Base-by-base conservation (phyloP, 2,329 filamentous ascomycete genomes). In the Magnaporthales sp. region DNA sequence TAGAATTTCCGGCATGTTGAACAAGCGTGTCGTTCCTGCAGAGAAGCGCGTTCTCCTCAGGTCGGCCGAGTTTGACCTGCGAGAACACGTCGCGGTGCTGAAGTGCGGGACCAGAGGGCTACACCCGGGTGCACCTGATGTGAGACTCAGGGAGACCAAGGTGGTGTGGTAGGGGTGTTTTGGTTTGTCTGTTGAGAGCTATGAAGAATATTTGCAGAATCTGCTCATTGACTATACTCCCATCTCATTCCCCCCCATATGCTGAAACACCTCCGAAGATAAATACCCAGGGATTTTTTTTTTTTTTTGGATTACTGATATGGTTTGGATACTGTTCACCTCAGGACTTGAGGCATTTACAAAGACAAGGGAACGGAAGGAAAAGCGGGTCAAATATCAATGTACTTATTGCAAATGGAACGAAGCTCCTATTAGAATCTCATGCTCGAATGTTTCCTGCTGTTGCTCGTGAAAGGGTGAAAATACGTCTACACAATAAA, bases 31-130 rank as follows among this genome's bases (percentile, higher is more conserved):
- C 6, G 79, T 87, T 6, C 83, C 85, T 0, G 83, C 84, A 67
- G 79, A 83, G 67, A 84, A 78, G 71, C 81, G 85, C 10, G 78
- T 87, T 67, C 86, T 86, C 79, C 79, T 87, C 62, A 79, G 81
- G 67, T 76, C 82, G 0, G 83, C 85, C 24, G 81, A 86, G 69
- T 87, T 87, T 70, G 81, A 87, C 70, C 76, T 87, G 63, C 80
- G 82, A 32, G 77, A 80, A 63, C 80, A 82, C 62, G 77, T 75
- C 66, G 85, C 85, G 4, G 75, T 77, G 10, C 74, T 87, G 29
- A 76, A 80, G 68, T 84, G 86, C 32, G 85, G 85, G n/a, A 84
- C 83, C 9, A 77, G 85, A 56, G 81, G 81, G 7, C 73, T 84
- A n/a, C 78, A 76, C 4, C 78, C 79, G 1, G 83, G 80, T 0